These are phyloP conservation scores for Penicillium silybi DNA, from an alignment of 495 filamentous ascomycete genomes.

Conservation along the genomic window DNA sequence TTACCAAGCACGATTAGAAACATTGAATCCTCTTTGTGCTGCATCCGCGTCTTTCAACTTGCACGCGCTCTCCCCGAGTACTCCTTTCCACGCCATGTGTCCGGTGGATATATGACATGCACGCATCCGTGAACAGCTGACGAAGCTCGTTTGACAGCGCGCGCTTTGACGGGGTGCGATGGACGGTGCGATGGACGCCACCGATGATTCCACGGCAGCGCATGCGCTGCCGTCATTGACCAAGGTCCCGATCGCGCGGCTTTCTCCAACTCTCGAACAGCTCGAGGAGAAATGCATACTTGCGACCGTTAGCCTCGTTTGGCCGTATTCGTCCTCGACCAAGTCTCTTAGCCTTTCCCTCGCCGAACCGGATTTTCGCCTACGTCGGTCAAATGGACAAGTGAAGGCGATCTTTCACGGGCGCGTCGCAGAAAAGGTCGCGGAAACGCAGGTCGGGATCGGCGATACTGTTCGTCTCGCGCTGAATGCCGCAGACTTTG, in stretches of 20 bases:
- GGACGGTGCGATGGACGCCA: slow-evolving; percentile 32
- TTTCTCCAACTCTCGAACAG: slow-evolving; percentile 51
- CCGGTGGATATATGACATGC: not conserved
- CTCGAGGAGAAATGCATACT: slow-evolving; percentile 40
- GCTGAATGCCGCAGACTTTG: slow-evolving; percentile 62
- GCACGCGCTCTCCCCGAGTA: not conserved
- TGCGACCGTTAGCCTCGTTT: slow-evolving; percentile 77
- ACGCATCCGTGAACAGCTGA: slow-evolving; percentile 5
- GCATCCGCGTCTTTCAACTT: slow-evolving; percentile 2
- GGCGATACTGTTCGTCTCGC: slow-evolving; percentile 69
- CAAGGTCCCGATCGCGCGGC: slow-evolving; percentile 62
- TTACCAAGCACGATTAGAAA: slow-evolving; percentile 8
- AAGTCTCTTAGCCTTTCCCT: slow-evolving; percentile 70
- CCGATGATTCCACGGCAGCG: slow-evolving; percentile 21
- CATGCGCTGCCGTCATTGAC: slow-evolving; percentile 22
- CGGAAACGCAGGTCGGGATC: slow-evolving; percentile 62
- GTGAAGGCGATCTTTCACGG: slow-evolving; percentile 79
- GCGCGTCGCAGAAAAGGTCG: slow-evolving; percentile 63
- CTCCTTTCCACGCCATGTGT: not conserved
- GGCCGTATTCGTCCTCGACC: slow-evolving; percentile 82
- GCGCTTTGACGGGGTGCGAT: not conserved
- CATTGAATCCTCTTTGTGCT: not conserved
- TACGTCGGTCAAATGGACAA: slow-evolving; percentile 74
- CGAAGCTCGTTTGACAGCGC: slow-evolving; percentile 16
- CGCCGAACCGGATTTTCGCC: slow-evolving; percentile 80